Evolutionary conservation across 73 alveolate genomes (phyloP).

Genomic region (Chromera velia): DNA sequence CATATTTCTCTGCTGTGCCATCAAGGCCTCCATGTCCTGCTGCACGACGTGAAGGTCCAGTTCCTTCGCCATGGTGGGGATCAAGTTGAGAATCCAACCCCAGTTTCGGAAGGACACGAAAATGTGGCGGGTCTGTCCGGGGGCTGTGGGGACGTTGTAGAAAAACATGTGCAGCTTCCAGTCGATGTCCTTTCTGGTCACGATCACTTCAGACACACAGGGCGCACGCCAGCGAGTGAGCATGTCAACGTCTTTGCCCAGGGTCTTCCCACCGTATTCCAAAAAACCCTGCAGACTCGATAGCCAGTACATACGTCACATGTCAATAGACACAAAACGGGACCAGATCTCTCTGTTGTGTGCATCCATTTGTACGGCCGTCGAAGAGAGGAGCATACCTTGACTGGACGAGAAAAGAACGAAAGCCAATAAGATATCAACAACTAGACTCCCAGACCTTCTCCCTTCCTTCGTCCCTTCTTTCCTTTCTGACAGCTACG

Average conservation of each 20-base stretch:
- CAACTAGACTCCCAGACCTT: too few relatives aligned
- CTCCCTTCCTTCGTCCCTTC: too few relatives aligned
- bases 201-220: background rate
- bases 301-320: background rate
- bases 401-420: too few relatives aligned
- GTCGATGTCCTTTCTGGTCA: background rate
- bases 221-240: background rate
- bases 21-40: background rate
- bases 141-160: constrained; percentile 1
- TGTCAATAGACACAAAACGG: too few relatives aligned
- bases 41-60: background rate
- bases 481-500: too few relatives aligned
- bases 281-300: background rate
- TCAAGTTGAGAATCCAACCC: background rate
- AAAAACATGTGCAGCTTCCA: background rate
- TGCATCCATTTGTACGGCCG: too few relatives aligned
- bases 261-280: background rate
- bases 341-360: too few relatives aligned
- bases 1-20: background rate
- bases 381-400: too few relatives aligned
- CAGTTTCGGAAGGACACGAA: background rate
- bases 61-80: background rate
- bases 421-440: too few relatives aligned
- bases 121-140: background rate
- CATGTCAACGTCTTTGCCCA: background rate